phyloP scores from a whole-genome alignment of 23 red algal genomes.

The Cyanidioschyzon merolae region DNA sequence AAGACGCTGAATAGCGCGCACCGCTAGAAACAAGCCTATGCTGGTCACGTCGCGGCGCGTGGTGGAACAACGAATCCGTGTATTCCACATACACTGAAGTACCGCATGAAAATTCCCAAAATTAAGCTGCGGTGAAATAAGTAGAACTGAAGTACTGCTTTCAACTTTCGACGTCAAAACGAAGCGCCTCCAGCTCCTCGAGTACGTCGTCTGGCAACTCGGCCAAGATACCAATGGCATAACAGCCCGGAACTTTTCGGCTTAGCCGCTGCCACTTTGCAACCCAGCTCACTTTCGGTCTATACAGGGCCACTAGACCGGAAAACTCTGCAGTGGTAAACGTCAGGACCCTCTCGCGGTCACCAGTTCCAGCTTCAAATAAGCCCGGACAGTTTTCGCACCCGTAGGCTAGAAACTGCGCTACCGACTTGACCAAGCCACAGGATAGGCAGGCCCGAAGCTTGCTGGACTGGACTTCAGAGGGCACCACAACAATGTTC shows the following conservation, averaged over 20 bases:
- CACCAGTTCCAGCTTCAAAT: constrained; percentile 24
- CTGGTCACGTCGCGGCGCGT: too few species aligned
- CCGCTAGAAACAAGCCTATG: too few species aligned
- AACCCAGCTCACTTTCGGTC: constrained; percentile 66
- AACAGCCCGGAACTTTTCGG: constrained; percentile 59
- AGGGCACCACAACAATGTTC: constrained; percentile 34
- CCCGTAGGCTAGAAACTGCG: constrained; percentile 72
- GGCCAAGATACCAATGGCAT: constrained; percentile 71
- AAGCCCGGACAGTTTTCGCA: constrained; percentile 91
- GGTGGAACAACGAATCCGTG: too few species aligned
- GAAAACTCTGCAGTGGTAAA: constrained; percentile 67
- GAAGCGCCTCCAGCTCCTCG: constrained; percentile 45
- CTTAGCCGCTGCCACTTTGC: constrained; percentile 82
- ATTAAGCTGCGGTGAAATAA: too few species aligned
- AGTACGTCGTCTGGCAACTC: constrained; percentile 67
- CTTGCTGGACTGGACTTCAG: constrained; percentile 48
- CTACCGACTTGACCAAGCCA: constrained; percentile 65
- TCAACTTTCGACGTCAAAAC: not conserved
- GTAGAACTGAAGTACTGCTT: too few species aligned
- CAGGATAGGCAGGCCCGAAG: constrained; percentile 89
- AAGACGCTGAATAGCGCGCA: too few species aligned
- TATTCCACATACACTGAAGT: too few species aligned
- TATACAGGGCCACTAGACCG: constrained; percentile 54
- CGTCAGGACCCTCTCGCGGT: constrained; percentile 47
- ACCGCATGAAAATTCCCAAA: too few species aligned